Evolutionary conservation across 1,139 yeast species (phyloP), one percentile per base, ranked within the genome.

Genomic region (Hyphopichia buzzinii): DNA sequence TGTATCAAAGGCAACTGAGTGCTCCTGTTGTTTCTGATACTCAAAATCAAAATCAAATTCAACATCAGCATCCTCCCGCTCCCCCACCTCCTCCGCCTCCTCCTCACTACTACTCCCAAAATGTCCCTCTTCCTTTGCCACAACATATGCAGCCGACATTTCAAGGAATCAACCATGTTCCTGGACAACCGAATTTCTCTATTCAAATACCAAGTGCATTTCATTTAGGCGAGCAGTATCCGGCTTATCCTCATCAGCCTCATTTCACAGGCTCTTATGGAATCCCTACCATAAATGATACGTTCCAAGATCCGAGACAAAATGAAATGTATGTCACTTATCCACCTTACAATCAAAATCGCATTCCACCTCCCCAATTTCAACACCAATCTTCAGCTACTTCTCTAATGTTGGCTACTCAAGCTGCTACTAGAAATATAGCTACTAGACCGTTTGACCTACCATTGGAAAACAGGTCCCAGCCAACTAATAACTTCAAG

Each of bases 401-500:
- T 2, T 19, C 26, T 8, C 19, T 29, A 2, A 30, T 34, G 34
- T 12, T 22, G 32, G 26, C 32, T 13, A 30, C 32, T 4, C 32
- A 24, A 3, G 32, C 7, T 4, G 32, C 32, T 19, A 10, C 23
- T 10, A 19, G 10, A 6, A 19, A 19, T 10, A 19, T 19, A 10
- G 23, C 8, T 10, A 10, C 23, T 10, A 19, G 23, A 10, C 6
- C 8, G 23, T 10, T 19, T 10, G 23, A 19, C 8, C 23, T 7
- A 10, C 8, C 23, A 6, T 7, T 19, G 8, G 23, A 19, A 7
- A 19, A 19, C 23, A 19, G 10, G 23, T 10, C 23, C 6, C 23
- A 19, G 23, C 23, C 48, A 12, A 13, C 17, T 5, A 28, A 8
- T 24, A 24, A 58, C 35, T 66, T 56, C 50, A 62, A 62, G 38